Base-by-base conservation (phyloP, 2,329 filamentous ascomycete genomes). In the Pestalotiopsis sp. region DNA sequence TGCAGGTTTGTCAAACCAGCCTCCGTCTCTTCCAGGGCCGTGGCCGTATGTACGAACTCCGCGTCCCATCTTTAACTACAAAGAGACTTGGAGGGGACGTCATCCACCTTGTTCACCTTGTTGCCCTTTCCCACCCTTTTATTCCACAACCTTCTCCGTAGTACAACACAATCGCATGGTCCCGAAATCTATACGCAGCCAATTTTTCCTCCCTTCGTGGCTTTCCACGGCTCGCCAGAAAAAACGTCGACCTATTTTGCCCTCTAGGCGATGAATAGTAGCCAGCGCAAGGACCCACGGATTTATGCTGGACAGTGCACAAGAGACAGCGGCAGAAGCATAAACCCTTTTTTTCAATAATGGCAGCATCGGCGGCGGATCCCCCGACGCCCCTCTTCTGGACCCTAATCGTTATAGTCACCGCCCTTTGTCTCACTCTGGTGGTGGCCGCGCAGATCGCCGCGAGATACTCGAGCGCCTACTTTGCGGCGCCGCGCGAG, bases 401-500 rank as follows among this genome's bases (percentile, higher is more conserved):
- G 87, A 85, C 86, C 77, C 81, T 88, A 73, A 81, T 89, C 76
- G 82, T 90, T 69, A 82, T 87, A 72, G 80, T 89, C 78, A 87
- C 87, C 78, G 88, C 89, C 71, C 83, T 89, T 77, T 79, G 84
- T 59, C 84, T 90, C 69, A 86, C 86, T 57, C 77, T 88, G 70
- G 82, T 87, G 72, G 84, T 90, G 71, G 80, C 87, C 74, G 81
- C 79, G 69, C 87, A 89, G 76, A 82, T 85, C 71, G 76, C 84
- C 67, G 81, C 83, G 71, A 83, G 83, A 65, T 89, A 89, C 76
- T 83, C 84, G 65, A 77, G 83, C 69, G 89, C 88, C 20, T 91
- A 90, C 78, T 75, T 85, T 58, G 84, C 83, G 45, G 89, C 89
- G 36, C 89, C 89, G 36, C 82, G 81, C 71, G 89, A 91, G 78